Conservation (phyloP, 2,329 filamentous ascomycete genomes). For the Diaporthe velutina region DNA sequence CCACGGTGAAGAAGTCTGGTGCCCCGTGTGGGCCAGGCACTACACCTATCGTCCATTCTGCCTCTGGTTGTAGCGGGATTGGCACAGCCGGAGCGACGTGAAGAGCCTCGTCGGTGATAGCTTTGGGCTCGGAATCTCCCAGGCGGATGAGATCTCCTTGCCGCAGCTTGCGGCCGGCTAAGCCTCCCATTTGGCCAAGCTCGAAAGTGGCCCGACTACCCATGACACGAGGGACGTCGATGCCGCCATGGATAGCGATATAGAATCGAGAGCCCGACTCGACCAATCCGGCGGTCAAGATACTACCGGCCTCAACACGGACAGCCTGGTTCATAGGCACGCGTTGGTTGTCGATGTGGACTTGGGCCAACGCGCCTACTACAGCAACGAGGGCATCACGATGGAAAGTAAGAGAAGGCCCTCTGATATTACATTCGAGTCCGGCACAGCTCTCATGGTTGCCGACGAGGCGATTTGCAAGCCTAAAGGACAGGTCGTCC, state of each 20-base stretch:
- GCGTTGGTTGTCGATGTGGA: not conserved
- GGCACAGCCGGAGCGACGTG: not conserved
- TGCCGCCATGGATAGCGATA: constrained; percentile 2
- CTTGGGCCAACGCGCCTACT: not conserved
- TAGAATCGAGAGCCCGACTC: not conserved
- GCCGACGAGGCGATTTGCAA: not conserved
- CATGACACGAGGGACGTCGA: not conserved
- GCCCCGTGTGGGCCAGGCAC: not conserved
- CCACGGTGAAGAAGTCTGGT: not conserved
- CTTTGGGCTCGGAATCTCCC: not conserved
- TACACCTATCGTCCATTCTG: constrained; percentile 8
- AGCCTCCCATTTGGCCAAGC: constrained; percentile 18
- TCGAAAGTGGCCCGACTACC: constrained; percentile 10
- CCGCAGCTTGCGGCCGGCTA: not conserved
- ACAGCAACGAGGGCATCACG: not conserved
- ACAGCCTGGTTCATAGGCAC: constrained; percentile 1
- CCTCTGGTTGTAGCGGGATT: not conserved
- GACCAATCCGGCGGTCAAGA: not conserved
- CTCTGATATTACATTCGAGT: not conserved
- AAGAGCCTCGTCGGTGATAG: not conserved
- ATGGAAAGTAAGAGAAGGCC: not conserved
- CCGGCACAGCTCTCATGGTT: not conserved
- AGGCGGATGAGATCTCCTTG: not conserved
- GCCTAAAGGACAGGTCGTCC: not conserved
- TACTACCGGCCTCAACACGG: not conserved